Base-by-base conservation (phyloP, 345 rosid genomes). In the Leavenworthia alabamica region DNA sequence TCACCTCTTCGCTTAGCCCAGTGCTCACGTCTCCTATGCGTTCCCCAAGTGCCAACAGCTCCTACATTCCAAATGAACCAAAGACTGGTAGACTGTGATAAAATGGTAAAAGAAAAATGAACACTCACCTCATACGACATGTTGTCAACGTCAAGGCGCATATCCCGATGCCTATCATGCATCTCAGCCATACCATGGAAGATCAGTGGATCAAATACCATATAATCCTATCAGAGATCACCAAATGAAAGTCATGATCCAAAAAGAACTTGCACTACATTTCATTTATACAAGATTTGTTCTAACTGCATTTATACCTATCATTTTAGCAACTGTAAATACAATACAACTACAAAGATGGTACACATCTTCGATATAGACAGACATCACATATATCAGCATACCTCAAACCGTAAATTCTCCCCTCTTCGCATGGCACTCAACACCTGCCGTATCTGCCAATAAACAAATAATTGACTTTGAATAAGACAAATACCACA, bases 61-160 rank as follows among this genome's bases (percentile, higher is more conserved):
- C 98, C 96, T 91, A 27, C 17, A 28, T 19, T 54, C 51, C 62
- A 45, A 44, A 52, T 2, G 2, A 48, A 39, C 7, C 4, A 51
- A 37, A 73, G 59, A 36, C 15, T 48, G 42, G 33, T 35, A 13
- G 45, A 41, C 11, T 13, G 48, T 39, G 23, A 19, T 4, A 10
- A 35, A 46, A 29, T 1, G 44, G 47, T 0, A 10, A 36, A 19
- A 17, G 8, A 37, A 61, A 16, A 9, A 3, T 13, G 15, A 70
- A 37, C 24, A 28, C 62, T 43, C 74, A 91, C 98, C 96, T 91
- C 98, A 5, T 91, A 88, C 7, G 98, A 83, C 98, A 91, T 91
- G 79, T 86, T 86, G 74, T 91, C 98, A 62, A 88, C 96, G 35
- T 91, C 98, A 31, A 91, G 92, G 39, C 96, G 94, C 98, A 88